Evolutionary conservation across 176 grass and related monocot genomes (phyloP).

Genomic region (Oryza officinalis): DNA sequence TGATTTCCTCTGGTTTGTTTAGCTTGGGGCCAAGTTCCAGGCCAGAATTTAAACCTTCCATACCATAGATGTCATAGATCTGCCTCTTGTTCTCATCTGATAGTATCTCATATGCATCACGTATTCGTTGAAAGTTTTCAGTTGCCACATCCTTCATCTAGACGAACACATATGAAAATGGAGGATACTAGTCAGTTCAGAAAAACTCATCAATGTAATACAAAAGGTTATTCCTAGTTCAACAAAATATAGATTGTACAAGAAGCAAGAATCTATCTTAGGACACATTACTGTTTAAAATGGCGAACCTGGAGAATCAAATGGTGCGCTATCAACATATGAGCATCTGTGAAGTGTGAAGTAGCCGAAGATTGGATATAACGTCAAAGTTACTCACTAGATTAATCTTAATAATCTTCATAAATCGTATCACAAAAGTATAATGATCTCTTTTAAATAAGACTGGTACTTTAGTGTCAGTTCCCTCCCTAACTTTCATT

Average conservation of each 20-base stretch:
- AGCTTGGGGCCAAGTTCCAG: conserved; percentile 92
- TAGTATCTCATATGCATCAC: conserved; percentile 88
- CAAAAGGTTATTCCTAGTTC: background rate
- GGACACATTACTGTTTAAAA: background rate
- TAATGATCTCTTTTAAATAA: background rate
- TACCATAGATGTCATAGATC: conserved; percentile 99
- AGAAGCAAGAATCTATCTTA: conserved; percentile 28
- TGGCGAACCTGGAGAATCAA: background rate
- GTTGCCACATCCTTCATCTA: conserved; percentile 98
- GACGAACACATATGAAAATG: conserved; percentile 30
- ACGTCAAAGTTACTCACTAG: background rate
- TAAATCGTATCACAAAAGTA: background rate
- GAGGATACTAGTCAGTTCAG: conserved; percentile 21
- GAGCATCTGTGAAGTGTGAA: background rate
- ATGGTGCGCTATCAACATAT: background rate
- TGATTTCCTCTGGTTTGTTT: conserved; percentile 91
- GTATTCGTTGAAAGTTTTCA: conserved; percentile 91
- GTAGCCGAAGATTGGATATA: background rate
- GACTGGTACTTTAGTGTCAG: background rate
- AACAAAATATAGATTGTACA: conserved; percentile 21
- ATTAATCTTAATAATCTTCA: conserved; percentile 1
- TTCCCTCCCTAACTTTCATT: conserved; percentile 15
- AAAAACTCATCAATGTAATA: conserved; percentile 13
- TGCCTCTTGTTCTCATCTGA: conserved; percentile 86
- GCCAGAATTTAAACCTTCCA: conserved; percentile 92